Percentiles rank a stretch among this genome's conserved stretches.
phyloP scores from a whole-genome alignment of 192 early-diverging fungal genomes.

The Irineochytrium annulatum region DNA sequence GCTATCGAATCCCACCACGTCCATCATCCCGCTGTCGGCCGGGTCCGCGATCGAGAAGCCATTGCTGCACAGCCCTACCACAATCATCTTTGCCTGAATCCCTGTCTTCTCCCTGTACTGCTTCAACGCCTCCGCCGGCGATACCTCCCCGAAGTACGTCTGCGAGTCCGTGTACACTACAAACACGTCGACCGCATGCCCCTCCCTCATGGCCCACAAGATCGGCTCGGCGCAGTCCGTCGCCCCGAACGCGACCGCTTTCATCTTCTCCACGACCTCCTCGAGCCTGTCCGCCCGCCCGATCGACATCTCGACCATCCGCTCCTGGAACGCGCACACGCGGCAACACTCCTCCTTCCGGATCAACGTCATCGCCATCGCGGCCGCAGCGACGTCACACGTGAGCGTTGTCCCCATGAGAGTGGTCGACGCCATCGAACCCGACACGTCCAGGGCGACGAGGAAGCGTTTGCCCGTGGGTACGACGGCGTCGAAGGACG shows the following conservation, averaged over 20 bases:
- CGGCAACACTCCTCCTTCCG: background rate
- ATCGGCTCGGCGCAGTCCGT: constrained; percentile 27
- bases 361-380: constrained; percentile 14
- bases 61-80: constrained; percentile 12
- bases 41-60: constrained; percentile 23
- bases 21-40: constrained; percentile 22
- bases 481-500: constrained; percentile 17
- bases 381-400: constrained; percentile 11
- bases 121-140: constrained; percentile 8
- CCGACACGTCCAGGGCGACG: constrained; percentile 23
- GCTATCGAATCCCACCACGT: constrained; percentile 25
- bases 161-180: constrained; percentile 27
- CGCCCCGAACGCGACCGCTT: constrained; percentile 9
- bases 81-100: constrained; percentile 9
- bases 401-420: background rate
- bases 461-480: constrained; percentile 1
- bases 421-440: constrained; percentile 10
- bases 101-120: constrained; percentile 15
- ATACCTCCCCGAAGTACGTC: constrained; percentile 20
- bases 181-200: constrained; percentile 18
- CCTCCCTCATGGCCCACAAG: constrained; percentile 14
- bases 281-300: background rate
- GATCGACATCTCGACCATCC: background rate
- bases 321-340: background rate
- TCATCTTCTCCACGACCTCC: constrained; percentile 1